phyloP scores from a whole-genome alignment of 768 basidiomycete genomes.

The Sporobolomyces roseus region DNA sequence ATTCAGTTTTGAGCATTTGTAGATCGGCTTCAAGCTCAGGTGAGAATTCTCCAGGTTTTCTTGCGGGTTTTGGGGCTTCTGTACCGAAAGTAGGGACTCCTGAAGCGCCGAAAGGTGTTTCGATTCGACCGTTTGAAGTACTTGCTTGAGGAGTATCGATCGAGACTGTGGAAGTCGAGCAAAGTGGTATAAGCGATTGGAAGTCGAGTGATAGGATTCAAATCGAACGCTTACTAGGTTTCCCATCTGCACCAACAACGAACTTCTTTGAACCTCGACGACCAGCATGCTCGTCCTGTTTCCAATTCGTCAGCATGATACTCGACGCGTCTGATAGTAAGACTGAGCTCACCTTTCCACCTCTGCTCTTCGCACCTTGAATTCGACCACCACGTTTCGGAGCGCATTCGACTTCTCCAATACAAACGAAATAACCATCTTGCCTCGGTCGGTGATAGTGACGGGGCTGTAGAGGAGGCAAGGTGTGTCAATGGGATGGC shows the following conservation, averaged over 20 bases:
- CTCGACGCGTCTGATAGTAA: too few relatives aligned
- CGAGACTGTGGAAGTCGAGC: not conserved
- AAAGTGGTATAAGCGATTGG: not conserved
- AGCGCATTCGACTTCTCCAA: conserved; percentile 28
- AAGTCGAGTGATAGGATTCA: not conserved
- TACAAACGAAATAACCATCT: conserved; percentile 55
- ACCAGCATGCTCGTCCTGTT: too few relatives aligned
- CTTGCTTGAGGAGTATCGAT: conserved; percentile 11
- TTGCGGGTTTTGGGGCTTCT: conserved; percentile 13
- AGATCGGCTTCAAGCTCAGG: conserved; percentile 64
- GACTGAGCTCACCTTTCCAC: too few relatives aligned
- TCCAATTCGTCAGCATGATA: too few relatives aligned
- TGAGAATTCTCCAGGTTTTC: conserved; percentile 58
- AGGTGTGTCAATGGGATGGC: not conserved
- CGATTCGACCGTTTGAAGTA: not conserved
- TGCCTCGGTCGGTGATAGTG: conserved; percentile 88
- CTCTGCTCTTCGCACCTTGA: too few relatives aligned
- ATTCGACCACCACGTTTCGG: conserved; percentile 24
- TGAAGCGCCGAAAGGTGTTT: conserved; percentile 1
- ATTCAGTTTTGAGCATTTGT: conserved; percentile 57
- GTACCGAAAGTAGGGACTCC: conserved; percentile 1
- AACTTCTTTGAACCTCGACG: too few relatives aligned
- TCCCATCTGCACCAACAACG: conserved; percentile 23
- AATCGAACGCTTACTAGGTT: conserved; percentile 8
- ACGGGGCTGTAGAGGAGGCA: conserved; percentile 60